These are phyloP conservation scores for Wallacemonas sp. DNA, from an alignment of 208 protist genomes.

Conservation along the genomic window DNA sequence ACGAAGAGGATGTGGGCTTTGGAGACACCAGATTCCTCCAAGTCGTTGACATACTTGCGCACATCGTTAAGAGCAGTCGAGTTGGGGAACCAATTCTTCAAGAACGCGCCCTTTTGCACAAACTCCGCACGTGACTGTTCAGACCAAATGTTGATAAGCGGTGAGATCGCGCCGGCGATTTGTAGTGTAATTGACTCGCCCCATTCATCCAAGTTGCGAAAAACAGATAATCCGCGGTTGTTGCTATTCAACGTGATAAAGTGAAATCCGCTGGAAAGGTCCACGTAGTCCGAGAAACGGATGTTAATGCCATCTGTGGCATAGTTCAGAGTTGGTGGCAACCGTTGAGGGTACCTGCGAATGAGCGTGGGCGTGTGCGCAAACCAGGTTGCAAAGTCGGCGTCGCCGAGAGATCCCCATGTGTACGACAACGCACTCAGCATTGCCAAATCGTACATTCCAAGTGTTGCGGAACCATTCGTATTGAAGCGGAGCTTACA, in stretches of 20 bases:
- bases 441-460: constrained; percentile 66
- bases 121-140: constrained; percentile 52
- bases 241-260: constrained; percentile 87
- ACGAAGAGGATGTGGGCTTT: constrained; percentile 63
- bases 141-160: constrained; percentile 75
- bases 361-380: constrained; percentile 46
- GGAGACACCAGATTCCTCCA: constrained; percentile 33
- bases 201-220: constrained; percentile 82
- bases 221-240: constrained; percentile 67
- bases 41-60: constrained; percentile 38
- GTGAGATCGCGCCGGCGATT: constrained; percentile 59
- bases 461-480: constrained; percentile 46
- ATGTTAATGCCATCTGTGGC: constrained; percentile 63
- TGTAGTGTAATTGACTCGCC: constrained; percentile 74
- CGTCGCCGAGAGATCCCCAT: constrained; percentile 48
- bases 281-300: constrained; percentile 78
- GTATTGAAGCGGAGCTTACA: constrained; percentile 63
- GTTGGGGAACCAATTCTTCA: constrained; percentile 68
- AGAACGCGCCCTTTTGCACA: constrained; percentile 54
- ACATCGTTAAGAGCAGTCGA: constrained; percentile 56
- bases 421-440: constrained; percentile 80
- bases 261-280: constrained; percentile 68
- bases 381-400: constrained; percentile 86
- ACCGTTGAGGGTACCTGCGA: constrained; percentile 45
- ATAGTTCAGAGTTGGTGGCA: constrained; percentile 69